These are phyloP conservation scores for Eutypella sp. DNA, from an alignment of 2,329 filamentous ascomycete genomes.

Conservation along the genomic window DNA sequence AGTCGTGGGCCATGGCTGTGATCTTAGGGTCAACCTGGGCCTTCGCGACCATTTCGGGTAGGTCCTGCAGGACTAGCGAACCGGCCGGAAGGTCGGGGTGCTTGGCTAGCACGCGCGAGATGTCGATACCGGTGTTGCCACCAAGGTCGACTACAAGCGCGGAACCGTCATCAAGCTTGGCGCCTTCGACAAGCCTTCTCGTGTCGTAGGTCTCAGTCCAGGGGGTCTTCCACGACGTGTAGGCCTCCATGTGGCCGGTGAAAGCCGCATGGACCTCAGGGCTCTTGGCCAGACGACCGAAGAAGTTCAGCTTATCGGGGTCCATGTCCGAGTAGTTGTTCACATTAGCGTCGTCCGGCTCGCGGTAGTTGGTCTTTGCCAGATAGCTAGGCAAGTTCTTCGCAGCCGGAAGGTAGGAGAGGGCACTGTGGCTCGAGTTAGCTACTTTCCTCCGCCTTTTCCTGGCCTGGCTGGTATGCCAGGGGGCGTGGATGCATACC, in stretches of 20 bases:
- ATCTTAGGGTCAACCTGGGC: slow-evolving; percentile 14
- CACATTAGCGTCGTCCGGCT: slow-evolving; percentile 22
- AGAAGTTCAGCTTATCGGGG: slow-evolving; percentile 25
- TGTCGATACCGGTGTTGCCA: slow-evolving; percentile 33
- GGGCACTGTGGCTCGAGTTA: slow-evolving; percentile 13
- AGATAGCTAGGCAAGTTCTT: slow-evolving; percentile 29
- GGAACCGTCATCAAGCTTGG: slow-evolving; percentile 7
- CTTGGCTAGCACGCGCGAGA: slow-evolving; percentile 23
- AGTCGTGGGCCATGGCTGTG: slow-evolving; percentile 16
- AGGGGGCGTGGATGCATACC: slow-evolving; percentile 10
- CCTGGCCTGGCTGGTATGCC: no score
- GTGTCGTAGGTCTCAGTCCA: slow-evolving; percentile 29
- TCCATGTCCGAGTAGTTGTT: slow-evolving; percentile 20
- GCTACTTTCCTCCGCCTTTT: background rate
- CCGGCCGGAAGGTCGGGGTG: slow-evolving; percentile 28
- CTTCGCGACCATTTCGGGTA: slow-evolving; percentile 30
- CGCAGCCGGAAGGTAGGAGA: slow-evolving; percentile 23
- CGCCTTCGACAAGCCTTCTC: slow-evolving; percentile 12
- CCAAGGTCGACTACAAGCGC: slow-evolving; percentile 33
- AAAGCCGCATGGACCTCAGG: slow-evolving; percentile 25
- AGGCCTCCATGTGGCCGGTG: slow-evolving; percentile 30
- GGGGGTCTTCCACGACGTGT: slow-evolving; percentile 27
- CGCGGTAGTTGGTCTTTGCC: slow-evolving; percentile 26
- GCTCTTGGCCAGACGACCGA: slow-evolving; percentile 26
- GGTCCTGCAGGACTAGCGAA: slow-evolving; percentile 32